Conservation (phyloP, 1,139 yeast species). For the Saccharomycopsis phalli region DNA sequence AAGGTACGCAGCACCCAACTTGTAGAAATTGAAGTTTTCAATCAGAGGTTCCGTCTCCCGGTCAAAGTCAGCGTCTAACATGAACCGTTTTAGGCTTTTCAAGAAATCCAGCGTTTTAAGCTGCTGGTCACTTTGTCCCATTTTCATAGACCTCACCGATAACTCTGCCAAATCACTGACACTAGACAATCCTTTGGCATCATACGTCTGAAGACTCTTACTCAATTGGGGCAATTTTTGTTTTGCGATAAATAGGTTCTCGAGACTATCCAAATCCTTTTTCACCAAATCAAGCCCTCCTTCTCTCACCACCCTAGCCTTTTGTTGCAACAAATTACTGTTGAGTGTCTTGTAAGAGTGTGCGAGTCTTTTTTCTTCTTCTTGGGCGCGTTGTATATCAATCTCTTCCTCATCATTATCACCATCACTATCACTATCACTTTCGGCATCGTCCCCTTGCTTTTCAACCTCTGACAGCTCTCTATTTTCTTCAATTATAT, state of each 20-base stretch:
- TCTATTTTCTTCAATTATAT: too few species aligned
- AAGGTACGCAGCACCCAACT: slow-evolving; percentile 48
- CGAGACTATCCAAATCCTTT: slow-evolving; percentile 29
- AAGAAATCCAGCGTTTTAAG: slow-evolving; percentile 42
- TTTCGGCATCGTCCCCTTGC: too few species aligned
- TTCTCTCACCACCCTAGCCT: slow-evolving; percentile 34
- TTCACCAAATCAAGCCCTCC: slow-evolving; percentile 34
- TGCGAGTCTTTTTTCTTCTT: slow-evolving; percentile 22
- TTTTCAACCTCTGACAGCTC: too few species aligned
- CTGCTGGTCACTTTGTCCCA: slow-evolving; percentile 44
- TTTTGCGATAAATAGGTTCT: slow-evolving; percentile 31
- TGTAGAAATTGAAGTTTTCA: slow-evolving; percentile 44
- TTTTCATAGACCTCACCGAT: slow-evolving; percentile 49
- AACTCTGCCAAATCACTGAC: slow-evolving; percentile 39
- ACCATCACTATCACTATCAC: too few species aligned
- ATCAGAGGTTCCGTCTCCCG: slow-evolving; percentile 25
- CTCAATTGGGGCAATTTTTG: slow-evolving; percentile 26
- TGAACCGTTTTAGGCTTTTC: slow-evolving; percentile 31
- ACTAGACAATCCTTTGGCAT: slow-evolving; percentile 36
- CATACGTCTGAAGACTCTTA: slow-evolving; percentile 36
- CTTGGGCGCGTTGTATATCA: too few species aligned
- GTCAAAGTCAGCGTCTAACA: slow-evolving; percentile 27
- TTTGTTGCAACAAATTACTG: slow-evolving; percentile 28
- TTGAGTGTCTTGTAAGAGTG: slow-evolving; percentile 21
- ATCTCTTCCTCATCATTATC: too few species aligned